Percentiles rank a stretch among this genome's conserved stretches.
These are phyloP conservation scores for Eutrema heterophyllum DNA, from an alignment of 345 rosid genomes.

Conservation along the genomic window DNA sequence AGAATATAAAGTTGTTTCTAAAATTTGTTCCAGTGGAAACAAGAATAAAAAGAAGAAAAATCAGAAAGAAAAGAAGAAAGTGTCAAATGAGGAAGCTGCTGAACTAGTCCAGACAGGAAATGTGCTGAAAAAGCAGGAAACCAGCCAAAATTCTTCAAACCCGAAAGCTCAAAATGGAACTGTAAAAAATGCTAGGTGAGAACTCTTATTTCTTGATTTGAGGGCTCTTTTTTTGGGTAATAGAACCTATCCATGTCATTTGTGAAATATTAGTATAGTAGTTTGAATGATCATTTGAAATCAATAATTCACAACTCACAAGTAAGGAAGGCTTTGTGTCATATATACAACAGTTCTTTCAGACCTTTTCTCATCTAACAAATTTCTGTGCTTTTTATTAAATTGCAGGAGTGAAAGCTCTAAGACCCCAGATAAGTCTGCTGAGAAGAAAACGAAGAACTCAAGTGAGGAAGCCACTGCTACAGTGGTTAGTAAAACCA, in stretches of 20 bases:
- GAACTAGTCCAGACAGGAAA: slow-evolving; percentile 18
- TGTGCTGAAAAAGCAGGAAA: slow-evolving; percentile 36
- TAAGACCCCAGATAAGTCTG: slow-evolving; percentile 32
- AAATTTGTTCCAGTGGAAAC: slow-evolving; percentile 42
- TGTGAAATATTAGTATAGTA: not conserved
- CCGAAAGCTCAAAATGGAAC: slow-evolving; percentile 16
- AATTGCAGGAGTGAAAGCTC: slow-evolving; percentile 22
- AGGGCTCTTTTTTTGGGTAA: not conserved
- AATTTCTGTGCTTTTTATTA: slow-evolving; percentile 1
- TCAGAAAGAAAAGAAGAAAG: slow-evolving; percentile 40
- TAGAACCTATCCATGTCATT: not conserved
- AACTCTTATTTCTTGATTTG: not conserved
- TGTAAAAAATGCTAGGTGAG: slow-evolving; percentile 40
- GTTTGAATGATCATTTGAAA: not conserved
- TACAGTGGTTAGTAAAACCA: slow-evolving; percentile 27
- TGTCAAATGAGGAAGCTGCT: slow-evolving; percentile 23
- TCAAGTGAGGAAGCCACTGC: slow-evolving; percentile 36
- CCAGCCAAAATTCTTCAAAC: slow-evolving; percentile 29
- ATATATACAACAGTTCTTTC: not conserved
- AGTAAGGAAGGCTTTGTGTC: not conserved
- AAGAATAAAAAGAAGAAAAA: slow-evolving; percentile 56
- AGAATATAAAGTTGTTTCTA: slow-evolving; percentile 19
- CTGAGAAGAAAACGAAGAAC: slow-evolving; percentile 62
- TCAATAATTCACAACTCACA: not conserved
- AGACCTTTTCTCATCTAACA: not conserved